Percentiles rank a stretch among this genome's conserved stretches.
Evolutionary conservation across 2,329 filamentous ascomycete species (phyloP).

Genomic region (Salinomyces thailandicus): DNA sequence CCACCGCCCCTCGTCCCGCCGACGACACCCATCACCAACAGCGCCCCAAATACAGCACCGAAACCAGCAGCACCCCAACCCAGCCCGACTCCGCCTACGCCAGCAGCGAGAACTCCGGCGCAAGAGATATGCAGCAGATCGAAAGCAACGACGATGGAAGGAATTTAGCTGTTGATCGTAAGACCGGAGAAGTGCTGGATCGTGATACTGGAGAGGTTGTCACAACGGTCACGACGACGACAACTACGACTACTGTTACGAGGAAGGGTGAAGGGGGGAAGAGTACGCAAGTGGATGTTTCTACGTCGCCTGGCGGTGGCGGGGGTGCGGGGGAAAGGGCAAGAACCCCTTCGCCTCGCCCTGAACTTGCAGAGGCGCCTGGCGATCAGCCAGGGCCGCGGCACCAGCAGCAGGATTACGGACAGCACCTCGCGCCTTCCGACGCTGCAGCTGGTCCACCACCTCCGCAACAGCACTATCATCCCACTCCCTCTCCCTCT

Average conservation of each 20-base stretch:
- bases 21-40: not conserved
- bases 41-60: not conserved
- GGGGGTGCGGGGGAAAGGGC: not conserved
- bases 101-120: conserved; percentile 5
- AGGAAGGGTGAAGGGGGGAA: not conserved
- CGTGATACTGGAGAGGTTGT: conserved; percentile 22
- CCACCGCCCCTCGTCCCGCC: not conserved
- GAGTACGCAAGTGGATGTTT: not conserved
- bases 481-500: not conserved
- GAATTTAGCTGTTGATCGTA: conserved; percentile 18
- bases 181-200: conserved; percentile 21
- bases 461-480: not conserved
- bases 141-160: conserved; percentile 16
- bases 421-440: not conserved
- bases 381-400: not conserved
- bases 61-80: not conserved
- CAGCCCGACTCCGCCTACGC: conserved; percentile 4
- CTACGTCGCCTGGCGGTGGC: not conserved
- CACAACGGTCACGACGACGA: conserved; percentile 5
- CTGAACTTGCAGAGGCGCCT: not conserved
- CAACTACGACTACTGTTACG: conserved; percentile 5
- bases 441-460: not conserved
- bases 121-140: conserved; percentile 19
- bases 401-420: not conserved
- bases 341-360: not conserved